phyloP scores from a whole-genome alignment of 202 grass and related monocot species.

The Carex sylvatica region DNA sequence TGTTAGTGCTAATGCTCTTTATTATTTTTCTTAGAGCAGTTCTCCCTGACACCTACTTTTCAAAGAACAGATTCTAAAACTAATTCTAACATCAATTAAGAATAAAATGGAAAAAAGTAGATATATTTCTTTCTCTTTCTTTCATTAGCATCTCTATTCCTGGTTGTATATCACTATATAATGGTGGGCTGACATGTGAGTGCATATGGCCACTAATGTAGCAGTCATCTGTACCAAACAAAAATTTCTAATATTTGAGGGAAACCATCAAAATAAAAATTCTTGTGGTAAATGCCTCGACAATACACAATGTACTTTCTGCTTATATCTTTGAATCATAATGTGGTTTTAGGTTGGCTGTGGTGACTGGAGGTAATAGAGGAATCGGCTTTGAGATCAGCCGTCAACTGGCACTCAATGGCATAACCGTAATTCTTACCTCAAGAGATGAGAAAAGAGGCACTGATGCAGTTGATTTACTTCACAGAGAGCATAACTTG shows the following conservation, averaged over 20 bases:
- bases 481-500: slow-evolving; percentile 34
- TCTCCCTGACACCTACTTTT: background rate
- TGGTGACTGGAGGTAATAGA: slow-evolving; percentile 71
- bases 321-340: background rate
- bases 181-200: background rate
- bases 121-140: background rate
- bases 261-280: background rate
- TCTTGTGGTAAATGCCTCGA: background rate
- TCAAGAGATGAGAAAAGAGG: slow-evolving; percentile 67
- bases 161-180: background rate
- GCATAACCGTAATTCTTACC: slow-evolving; percentile 58
- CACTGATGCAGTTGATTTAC: slow-evolving; percentile 32
- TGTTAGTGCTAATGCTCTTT: background rate
- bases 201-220: background rate
- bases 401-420: slow-evolving; percentile 45
- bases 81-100: background rate
- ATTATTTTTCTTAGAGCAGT: background rate
- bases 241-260: background rate
- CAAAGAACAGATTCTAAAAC: background rate
- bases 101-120: background rate
- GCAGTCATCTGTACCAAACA: background rate
- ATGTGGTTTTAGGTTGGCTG: slow-evolving; percentile 40
- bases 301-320: background rate
- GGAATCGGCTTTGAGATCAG: slow-evolving; percentile 61
- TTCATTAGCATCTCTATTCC: background rate